Evolutionary conservation across 441 rosid species (phyloP).

Genomic region (Eutrema salsugineum): DNA sequence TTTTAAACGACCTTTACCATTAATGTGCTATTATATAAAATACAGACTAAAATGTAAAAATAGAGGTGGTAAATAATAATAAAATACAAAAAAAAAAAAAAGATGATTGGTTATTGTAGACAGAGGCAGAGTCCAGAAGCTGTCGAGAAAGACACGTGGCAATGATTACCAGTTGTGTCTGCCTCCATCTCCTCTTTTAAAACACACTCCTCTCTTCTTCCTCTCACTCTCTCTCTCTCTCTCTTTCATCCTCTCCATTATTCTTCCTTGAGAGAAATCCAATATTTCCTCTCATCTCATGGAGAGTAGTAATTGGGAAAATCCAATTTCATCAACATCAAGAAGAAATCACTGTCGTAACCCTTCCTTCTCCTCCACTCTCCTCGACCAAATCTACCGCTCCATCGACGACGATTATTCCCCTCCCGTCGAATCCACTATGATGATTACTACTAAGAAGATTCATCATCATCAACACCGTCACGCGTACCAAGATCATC

Average conservation of each 20-base stretch:
- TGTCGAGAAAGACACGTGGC: conserved; percentile 45
- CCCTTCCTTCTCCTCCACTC: conserved; percentile 76
- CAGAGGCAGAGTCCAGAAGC: conserved; percentile 16
- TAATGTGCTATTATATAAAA: too few relatives aligned
- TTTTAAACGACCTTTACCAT: too few relatives aligned
- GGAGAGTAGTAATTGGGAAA: conserved; percentile 55
- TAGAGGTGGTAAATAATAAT: too few relatives aligned
- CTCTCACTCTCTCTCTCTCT: conserved; percentile 16
- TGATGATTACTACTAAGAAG: conserved; percentile 36
- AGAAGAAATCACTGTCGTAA: conserved; percentile 24
- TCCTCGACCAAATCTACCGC: conserved; percentile 68
- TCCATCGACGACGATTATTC: conserved; percentile 48
- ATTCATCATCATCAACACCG: background rate
- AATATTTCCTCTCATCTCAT: conserved; percentile 25
- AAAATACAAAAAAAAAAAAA: too few relatives aligned
- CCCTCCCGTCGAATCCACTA: conserved; percentile 23
- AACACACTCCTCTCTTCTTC: conserved; percentile 13
- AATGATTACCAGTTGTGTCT: conserved; percentile 32
- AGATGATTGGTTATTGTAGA: conserved; percentile 24
- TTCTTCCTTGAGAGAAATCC: background rate
- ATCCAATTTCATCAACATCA: background rate
- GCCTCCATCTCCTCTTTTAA: conserved; percentile 20
- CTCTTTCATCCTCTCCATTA: background rate
- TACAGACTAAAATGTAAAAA: too few relatives aligned
- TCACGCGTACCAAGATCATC: conserved; percentile 1